Percentiles rank a stretch among this genome's conserved stretches.
Evolutionary conservation across 2,329 filamentous ascomycete species (phyloP).

Genomic region (Colletotrichum acutatum): DNA sequence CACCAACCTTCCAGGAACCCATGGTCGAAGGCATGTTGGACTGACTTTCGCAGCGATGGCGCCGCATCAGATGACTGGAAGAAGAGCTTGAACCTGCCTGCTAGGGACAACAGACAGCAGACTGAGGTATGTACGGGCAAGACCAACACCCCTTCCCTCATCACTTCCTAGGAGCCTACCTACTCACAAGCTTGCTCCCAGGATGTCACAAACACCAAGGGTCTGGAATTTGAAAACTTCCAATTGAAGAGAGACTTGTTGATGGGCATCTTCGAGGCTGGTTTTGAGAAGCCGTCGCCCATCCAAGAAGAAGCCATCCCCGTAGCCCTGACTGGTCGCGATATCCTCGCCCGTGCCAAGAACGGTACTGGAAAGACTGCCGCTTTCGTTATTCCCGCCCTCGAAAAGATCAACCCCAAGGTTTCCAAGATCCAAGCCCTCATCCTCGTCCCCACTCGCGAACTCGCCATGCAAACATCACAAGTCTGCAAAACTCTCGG

Average conservation of each 20-base stretch:
- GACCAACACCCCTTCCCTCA: neutral
- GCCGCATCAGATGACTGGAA: conserved; percentile 76
- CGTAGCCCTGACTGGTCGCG: conserved; percentile 92
- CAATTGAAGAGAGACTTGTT: conserved; percentile 93
- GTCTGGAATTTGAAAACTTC: conserved; percentile 97
- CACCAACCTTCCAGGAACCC: neutral
- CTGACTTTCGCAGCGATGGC: conserved; percentile 59
- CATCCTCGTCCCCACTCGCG: conserved; percentile 95
- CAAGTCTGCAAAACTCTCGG: conserved; percentile 99
- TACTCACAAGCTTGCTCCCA: conserved; percentile 49
- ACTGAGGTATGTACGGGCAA: conserved; percentile 72
- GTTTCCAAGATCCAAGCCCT: conserved; percentile 96
- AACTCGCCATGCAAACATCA: conserved; percentile 97
- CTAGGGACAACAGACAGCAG: conserved; percentile 81
- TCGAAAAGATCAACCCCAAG: conserved; percentile 97
- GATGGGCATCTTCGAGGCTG: conserved; percentile 99
- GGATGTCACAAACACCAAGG: conserved; percentile 99
- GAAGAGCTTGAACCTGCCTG: conserved; percentile 75
- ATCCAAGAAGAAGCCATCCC: conserved; percentile 99
- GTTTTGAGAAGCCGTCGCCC: conserved; percentile 97
- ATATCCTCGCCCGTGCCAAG: conserved; percentile 96
- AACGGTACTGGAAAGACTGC: conserved; percentile 99
- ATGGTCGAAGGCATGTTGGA: conserved; percentile 31
- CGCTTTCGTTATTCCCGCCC: conserved; percentile 94
- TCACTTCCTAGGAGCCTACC: neutral